These are phyloP conservation scores for Lolium multiflorum DNA, from an alignment of 176 grass and related monocot species.

Conservation along the genomic window DNA sequence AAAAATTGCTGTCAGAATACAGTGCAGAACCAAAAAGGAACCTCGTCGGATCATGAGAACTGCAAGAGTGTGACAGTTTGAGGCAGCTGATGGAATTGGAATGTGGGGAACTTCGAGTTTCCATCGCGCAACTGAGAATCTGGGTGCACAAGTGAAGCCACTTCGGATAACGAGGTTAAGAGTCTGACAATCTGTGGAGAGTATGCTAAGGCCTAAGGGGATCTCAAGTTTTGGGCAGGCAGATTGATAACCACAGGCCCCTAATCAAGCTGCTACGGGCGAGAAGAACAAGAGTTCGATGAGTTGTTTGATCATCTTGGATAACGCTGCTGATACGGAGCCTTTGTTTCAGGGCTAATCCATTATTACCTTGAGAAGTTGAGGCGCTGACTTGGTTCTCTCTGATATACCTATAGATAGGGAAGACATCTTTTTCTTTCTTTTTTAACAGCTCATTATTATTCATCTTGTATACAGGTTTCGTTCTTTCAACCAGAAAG, in stretches of 20 bases:
- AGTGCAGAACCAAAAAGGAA: not conserved
- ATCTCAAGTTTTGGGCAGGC: slow-evolving; percentile 34
- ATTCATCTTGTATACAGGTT: slow-evolving; percentile 39
- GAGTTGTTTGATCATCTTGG: slow-evolving; percentile 9
- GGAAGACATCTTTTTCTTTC: slow-evolving; percentile 6
- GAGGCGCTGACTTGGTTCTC: not conserved
- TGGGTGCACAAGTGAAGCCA: slow-evolving; percentile 62
- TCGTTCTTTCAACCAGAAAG: slow-evolving; percentile 32
- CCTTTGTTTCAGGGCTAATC: too few relatives aligned
- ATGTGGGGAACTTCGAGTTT: slow-evolving; percentile 19
- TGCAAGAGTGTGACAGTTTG: not conserved
- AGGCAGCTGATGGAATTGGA: slow-evolving; percentile 38
- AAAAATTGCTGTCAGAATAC: not conserved
- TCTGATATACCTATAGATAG: slow-evolving; percentile 9
- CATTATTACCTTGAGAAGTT: not conserved
- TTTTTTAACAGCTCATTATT: slow-evolving; percentile 17
- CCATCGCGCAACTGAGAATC: slow-evolving; percentile 43
- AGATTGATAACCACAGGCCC: slow-evolving; percentile 49
- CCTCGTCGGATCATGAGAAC: too few relatives aligned
- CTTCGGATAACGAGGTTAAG: slow-evolving; percentile 60
- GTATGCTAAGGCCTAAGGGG: not conserved
- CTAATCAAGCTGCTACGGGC: slow-evolving; percentile 62
- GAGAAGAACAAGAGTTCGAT: slow-evolving; percentile 49
- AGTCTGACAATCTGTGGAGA: slow-evolving; percentile 18
- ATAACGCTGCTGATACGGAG: not conserved